Evolutionary conservation across 1,284 basidiomycete genomes (phyloP), one percentile per base, ranked within the genome.

Genomic region (Porphyrellus sp.): DNA sequence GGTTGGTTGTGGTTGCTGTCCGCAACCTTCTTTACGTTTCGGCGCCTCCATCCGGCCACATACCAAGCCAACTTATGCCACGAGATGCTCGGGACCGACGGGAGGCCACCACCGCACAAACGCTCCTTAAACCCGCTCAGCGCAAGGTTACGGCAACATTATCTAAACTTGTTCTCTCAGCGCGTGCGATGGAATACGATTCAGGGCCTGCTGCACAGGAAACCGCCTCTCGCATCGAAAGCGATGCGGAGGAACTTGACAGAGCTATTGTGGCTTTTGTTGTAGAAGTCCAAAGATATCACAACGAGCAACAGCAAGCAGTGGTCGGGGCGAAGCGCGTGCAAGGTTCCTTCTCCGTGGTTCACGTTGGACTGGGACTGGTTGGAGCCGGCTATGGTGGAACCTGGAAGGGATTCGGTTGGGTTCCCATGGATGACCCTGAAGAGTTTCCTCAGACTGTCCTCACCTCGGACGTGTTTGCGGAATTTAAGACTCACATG

Each of bases 321-420:
- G 60, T 52, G 33, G 58, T 73, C 28, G 69, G 67, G 7, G 61
- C 72, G 11, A 89, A 86, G 63, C 78, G 86, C 31, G 60, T 91
- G 21, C 74, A 77, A 40, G 89, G 85, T 8, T 78, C 78, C 8
- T 83, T 90, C 59, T 74, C 76, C n/a, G 77, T 84, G 0, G 70
- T 74, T 5, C 81, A 86, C 58, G 69, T 91, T 48, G 89, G 89
- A 1, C 68, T 82, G 16, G 86, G 87, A n/a, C 72, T 89, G 25
- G 78, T 86, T 46, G 89, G 88, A 18, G 84, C 82, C 12, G 88
- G 89, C 8, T 73, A 76, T 49, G 86, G 76, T 25, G 87, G 77
- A 7, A 72, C 72, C 24, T 91, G 88, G 89, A 87, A 80, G 61
- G 89, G 89, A n/a, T 86, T 89, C 58, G 89, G 89, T 25, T 91